A percentile compares a stretch with the other conserved stretches of the same genome.
Conservation (phyloP, 2,329 filamentous ascomycete genomes). For the Metarhizium brunneum region DNA sequence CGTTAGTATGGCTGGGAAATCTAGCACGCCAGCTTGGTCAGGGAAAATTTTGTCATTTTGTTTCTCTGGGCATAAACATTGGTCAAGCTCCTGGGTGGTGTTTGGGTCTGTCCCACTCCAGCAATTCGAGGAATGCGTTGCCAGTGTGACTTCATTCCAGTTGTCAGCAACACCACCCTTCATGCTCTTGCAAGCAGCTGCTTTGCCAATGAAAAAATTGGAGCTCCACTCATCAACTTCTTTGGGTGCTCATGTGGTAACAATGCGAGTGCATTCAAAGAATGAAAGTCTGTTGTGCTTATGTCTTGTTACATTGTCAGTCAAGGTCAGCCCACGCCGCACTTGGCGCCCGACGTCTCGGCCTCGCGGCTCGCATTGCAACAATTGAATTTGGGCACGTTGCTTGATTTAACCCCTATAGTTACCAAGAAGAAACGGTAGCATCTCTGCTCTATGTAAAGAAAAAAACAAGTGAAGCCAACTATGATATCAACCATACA, state of each 20-base stretch:
- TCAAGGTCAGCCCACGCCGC: no score
- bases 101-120: conserved; percentile 7
- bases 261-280: conserved; percentile 5
- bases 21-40: background rate
- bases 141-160: conserved; percentile 27
- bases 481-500: conserved; percentile 26
- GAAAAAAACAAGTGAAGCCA: conserved; percentile 14
- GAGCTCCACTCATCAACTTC: background rate
- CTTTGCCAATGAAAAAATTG: background rate
- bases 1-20: background rate
- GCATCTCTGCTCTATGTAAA: conserved; percentile 22
- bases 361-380: background rate
- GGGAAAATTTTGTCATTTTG: background rate
- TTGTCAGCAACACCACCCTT: conserved; percentile 8
- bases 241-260: background rate
- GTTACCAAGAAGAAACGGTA: conserved; percentile 19
- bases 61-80: conserved; percentile 1
- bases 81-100: background rate
- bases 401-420: conserved; percentile 17
- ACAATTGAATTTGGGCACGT: conserved; percentile 3
- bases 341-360: background rate
- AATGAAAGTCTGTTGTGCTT: conserved; percentile 16
- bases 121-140: conserved; percentile 30
- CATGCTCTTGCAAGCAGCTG: background rate
- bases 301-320: no score